Conservation (phyloP, 495 filamentous ascomycete genomes). For the Tetracladium marchalianum region DNA sequence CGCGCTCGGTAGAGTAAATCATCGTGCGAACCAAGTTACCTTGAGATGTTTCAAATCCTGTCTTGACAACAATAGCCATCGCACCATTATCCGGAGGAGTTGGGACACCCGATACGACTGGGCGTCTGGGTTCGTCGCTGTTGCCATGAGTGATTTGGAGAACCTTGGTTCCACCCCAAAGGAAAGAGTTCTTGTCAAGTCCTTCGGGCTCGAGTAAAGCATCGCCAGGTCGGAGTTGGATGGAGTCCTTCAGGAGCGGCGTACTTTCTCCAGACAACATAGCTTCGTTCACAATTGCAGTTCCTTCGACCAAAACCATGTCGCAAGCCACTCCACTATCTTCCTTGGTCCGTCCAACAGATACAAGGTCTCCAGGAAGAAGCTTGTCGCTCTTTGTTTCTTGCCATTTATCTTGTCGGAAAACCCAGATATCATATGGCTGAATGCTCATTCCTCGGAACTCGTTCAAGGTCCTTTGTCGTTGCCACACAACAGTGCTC, state of each 20-base stretch:
- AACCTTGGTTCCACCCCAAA: slow-evolving; percentile 96
- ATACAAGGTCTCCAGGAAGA: slow-evolving; percentile 91
- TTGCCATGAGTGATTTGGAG: slow-evolving; percentile 85
- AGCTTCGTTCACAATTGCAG: slow-evolving; percentile 96
- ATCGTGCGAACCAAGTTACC: slow-evolving; percentile 96
- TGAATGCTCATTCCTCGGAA: slow-evolving; percentile 99
- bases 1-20: slow-evolving; percentile 98
- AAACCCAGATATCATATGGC: slow-evolving; percentile 89
- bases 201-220: slow-evolving; percentile 82
- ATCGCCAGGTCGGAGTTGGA: slow-evolving; percentile 81
- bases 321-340: slow-evolving; percentile 96
- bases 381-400: slow-evolving; percentile 90
- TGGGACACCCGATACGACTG: slow-evolving; percentile 60
- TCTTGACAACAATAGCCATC: slow-evolving; percentile 90
- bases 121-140: slow-evolving; percentile 58
- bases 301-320: slow-evolving; percentile 89
- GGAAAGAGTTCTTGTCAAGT: slow-evolving; percentile 90
- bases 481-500: slow-evolving; percentile 98
- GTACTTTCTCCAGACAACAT: slow-evolving; percentile 99
- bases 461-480: slow-evolving; percentile 90
- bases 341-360: slow-evolving; percentile 90
- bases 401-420: slow-evolving; percentile 73
- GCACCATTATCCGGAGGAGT: slow-evolving; percentile 82
- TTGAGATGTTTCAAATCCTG: slow-evolving; percentile 97
- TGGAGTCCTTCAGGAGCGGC: slow-evolving; percentile 88